Percentiles rank a stretch among this genome's conserved stretches.
Conservation (phyloP, 495 filamentous ascomycete species). For the Rusavskia elegans region DNA sequence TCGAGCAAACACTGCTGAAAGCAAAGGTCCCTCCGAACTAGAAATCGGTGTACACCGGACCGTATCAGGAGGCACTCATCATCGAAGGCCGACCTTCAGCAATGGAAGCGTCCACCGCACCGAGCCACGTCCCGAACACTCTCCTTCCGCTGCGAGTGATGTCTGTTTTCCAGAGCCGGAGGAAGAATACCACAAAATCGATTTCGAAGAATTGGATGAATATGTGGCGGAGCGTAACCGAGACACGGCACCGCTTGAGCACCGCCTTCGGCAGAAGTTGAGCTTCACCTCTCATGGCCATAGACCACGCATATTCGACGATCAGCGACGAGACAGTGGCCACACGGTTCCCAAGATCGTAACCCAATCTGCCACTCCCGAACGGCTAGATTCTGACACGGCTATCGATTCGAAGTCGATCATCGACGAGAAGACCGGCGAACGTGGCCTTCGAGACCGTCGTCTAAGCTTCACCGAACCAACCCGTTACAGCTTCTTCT, state of each 20-base stretch:
- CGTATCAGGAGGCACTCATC: slow-evolving; percentile 49
- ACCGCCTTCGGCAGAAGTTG: slow-evolving; percentile 25
- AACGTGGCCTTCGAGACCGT: slow-evolving; percentile 15
- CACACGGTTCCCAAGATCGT: slow-evolving; percentile 19
- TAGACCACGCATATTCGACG: slow-evolving; percentile 43
- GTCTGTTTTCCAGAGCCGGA: slow-evolving; percentile 58
- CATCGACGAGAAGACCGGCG: slow-evolving; percentile 13
- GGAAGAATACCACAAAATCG: slow-evolving; percentile 41
- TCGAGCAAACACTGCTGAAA: slow-evolving; percentile 46
- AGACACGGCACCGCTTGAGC: slow-evolving; percentile 15
- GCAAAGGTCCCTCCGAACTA: slow-evolving; percentile 37
- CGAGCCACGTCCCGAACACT: slow-evolving; percentile 26
- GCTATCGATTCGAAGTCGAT: slow-evolving; percentile 8
- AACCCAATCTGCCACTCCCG: slow-evolving; percentile 17
- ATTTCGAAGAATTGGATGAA: slow-evolving; percentile 78
- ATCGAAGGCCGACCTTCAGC: slow-evolving; percentile 43
- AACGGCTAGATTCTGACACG: slow-evolving; percentile 5
- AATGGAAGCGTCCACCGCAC: slow-evolving; percentile 35
- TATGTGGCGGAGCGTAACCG: slow-evolving; percentile 50
- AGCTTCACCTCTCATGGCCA: slow-evolving; percentile 36
- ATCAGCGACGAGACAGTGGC: slow-evolving; percentile 32
- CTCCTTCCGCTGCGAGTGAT: slow-evolving; percentile 50
- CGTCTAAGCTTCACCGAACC: slow-evolving; percentile 22
- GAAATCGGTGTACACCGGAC: slow-evolving; percentile 54
- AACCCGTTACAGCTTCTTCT: slow-evolving; percentile 89